Base-by-base conservation (phyloP, 805 yeast genomes). In the Barnettozyma salicaria region DNA sequence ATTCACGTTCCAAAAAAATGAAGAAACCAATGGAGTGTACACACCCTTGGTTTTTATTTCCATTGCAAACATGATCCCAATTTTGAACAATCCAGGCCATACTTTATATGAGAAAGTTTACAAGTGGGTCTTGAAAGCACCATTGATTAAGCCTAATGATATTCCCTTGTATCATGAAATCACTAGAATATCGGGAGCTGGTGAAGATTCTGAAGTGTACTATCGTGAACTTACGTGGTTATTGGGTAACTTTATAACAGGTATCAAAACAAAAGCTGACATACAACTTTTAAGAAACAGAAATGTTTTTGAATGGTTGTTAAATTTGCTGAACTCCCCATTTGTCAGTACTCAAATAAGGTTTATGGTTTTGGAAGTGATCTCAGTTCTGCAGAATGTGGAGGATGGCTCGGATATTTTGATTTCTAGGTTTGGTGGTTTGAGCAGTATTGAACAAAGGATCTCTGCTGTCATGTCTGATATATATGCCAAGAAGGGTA, bases 11-110 rank as follows among this genome's bases (percentile, higher is more conserved):
- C 50, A 32, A 36, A 17, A 47, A 51, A 36, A 42, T 34, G 35
- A 38, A 22, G 12, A 30, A 20, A 33, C 39, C 3, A 16, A 50
- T 7, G 36, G 41, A 3, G 53, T 49, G 2, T 42, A 71, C 6
- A 50, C 77, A 0, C 69, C 78, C 4, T 44, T 80, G 13, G 62
- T 78, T n/a, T 72, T 81, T 59, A 60, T 66, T 13, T 53, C 76
- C 37, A 57, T 79, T 27, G 71, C 86, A 1, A 68, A 72, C 35
- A 54, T 87, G 26, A 60, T 76, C 4, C 72, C 75, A 3, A 64
- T 85, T 2, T 55, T 85, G 40, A 56, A 67, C 6, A 76, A 79
- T 43, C 96, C 97, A 0, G 75, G 78, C 0, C 90, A 85, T 44
- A 70, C 68, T 48, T 56, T 90, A 16, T 84, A 80, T 56, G 96